These are phyloP conservation scores for Eucalyptus sideroxylon DNA, from an alignment of 345 rosid species.

Conservation along the genomic window DNA sequence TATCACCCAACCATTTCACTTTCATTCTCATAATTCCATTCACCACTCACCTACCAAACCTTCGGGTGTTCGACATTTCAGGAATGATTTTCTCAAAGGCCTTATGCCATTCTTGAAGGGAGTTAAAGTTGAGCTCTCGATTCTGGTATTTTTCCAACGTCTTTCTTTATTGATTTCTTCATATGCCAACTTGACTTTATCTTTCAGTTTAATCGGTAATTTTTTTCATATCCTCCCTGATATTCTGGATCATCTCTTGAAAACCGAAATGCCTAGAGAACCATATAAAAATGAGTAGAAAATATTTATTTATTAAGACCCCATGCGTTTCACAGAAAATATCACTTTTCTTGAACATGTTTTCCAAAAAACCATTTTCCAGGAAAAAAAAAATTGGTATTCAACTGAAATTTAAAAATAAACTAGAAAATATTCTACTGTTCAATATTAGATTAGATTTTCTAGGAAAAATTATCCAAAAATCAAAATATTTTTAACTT, in stretches of 20 bases:
- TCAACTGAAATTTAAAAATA: fast-evolving
- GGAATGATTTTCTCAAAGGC: constrained; percentile 48
- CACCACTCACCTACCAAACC: constrained; percentile 40
- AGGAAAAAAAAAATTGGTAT: no score
- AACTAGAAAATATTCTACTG: no score
- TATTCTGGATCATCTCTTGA: neutral
- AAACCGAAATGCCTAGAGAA: neutral
- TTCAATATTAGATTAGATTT: no score
- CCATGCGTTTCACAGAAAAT: fast-evolving
- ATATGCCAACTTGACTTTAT: neutral
- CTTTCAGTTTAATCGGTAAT: neutral
- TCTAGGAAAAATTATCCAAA: no score
- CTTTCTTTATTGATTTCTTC: no score
- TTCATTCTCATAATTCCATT: no score
- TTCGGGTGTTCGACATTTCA: constrained; percentile 39
- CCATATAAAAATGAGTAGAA: no score
- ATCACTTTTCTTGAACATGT: no score
- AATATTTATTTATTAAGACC: no score
- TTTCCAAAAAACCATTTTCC: no score
- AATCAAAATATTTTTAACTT: no score
- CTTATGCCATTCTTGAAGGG: constrained; percentile 30
- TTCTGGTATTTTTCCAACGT: constrained; percentile 6
- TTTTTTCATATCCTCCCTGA: neutral
- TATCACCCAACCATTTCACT: no score
- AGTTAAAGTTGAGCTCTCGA: constrained; percentile 12